Percentiles rank a stretch among this genome's conserved stretches.
Conservation (phyloP, 768 basidiomycete genomes). For the Clitopilus passeckerianus region DNA sequence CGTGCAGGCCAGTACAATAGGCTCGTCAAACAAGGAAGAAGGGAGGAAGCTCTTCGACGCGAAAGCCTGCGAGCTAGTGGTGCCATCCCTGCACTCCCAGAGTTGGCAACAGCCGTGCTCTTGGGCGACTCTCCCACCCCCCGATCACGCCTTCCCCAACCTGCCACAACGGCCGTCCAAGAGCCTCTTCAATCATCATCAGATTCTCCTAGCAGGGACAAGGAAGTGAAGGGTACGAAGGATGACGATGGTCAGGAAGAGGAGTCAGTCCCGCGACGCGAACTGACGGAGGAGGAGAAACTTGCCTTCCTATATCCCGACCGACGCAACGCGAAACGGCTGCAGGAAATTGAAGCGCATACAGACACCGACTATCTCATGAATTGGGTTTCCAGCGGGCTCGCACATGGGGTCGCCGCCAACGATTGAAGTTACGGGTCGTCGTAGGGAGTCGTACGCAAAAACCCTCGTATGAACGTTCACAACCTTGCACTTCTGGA, state of each 20-base stretch:
- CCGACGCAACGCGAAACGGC: constrained; percentile 12
- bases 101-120: neutral
- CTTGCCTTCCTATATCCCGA: constrained; percentile 14
- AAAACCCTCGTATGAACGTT: too few relatives aligned
- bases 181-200: too few relatives aligned
- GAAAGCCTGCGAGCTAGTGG: constrained; percentile 28
- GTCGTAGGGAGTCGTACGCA: too few relatives aligned
- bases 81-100: constrained; percentile 9
- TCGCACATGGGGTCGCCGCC: too few relatives aligned
- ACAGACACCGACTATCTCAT: constrained; percentile 18
- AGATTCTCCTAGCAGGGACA: neutral
- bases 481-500: too few relatives aligned
- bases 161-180: neutral
- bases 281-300: constrained; percentile 9
- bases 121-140: neutral
- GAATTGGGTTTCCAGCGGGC: constrained; percentile 15
- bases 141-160: neutral
- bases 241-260: neutral
- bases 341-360: constrained; percentile 22
- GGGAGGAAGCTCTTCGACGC: constrained; percentile 27
- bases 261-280: neutral
- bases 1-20: constrained; percentile 26
- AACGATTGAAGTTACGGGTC: too few relatives aligned
- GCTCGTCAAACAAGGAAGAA: constrained; percentile 26
- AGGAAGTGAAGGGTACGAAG: neutral